Conservation (phyloP, 371 early-diverging fungal genomes). For the Encephalitozoon intestinalis region DNA sequence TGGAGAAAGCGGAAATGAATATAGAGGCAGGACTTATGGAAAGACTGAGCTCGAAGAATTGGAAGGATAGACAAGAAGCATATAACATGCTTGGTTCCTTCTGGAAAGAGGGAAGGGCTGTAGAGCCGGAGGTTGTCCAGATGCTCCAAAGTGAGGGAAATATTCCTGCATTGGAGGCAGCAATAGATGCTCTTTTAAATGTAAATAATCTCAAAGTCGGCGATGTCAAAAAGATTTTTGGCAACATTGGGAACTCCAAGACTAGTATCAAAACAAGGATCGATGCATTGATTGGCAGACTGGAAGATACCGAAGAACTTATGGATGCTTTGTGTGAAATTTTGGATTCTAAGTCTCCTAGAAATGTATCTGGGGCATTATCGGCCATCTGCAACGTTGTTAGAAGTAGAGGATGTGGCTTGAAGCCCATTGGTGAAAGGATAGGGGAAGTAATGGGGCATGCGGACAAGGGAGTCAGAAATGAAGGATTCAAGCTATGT, state of each 20-base stretch:
- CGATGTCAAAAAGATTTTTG: conserved; percentile 28
- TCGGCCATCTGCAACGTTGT: neutral
- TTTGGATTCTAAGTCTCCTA: conserved; percentile 10
- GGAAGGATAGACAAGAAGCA: conserved; percentile 37
- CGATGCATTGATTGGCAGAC: neutral
- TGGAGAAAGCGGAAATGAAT: neutral
- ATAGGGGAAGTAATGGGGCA: conserved; percentile 7
- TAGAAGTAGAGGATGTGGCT: neutral
- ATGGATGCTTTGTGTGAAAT: neutral
- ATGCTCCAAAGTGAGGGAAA: conserved; percentile 36
- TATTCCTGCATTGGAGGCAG: conserved; percentile 39
- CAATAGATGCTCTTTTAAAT: conserved; percentile 32
- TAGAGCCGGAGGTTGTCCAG: neutral
- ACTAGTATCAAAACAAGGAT: conserved; percentile 28
- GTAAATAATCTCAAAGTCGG: neutral
- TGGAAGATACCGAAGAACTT: conserved; percentile 7
- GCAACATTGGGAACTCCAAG: conserved; percentile 32
- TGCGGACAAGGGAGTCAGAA: conserved; percentile 24
- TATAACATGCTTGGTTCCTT: conserved; percentile 2
- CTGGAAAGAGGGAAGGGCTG: neutral
- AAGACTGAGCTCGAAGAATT: conserved; percentile 31
- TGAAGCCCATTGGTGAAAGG: neutral
- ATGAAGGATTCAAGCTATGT: conserved; percentile 11
- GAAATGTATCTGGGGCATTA: conserved; percentile 6
- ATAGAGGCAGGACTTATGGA: neutral